Conservation (phyloP, 169 alveolate species). For the Cryptosporidium ubiquitum region DNA sequence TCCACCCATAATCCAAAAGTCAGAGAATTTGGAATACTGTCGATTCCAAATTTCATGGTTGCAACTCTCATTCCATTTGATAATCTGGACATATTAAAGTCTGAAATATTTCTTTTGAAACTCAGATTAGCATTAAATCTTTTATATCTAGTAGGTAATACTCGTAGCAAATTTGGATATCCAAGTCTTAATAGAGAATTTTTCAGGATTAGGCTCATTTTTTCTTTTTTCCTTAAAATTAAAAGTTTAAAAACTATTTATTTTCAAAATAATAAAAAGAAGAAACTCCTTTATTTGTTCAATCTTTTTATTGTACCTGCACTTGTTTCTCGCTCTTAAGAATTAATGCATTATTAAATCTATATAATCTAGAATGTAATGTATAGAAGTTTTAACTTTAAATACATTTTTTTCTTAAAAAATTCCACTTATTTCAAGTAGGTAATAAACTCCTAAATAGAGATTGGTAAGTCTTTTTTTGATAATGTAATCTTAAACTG, state of each 20-base stretch:
- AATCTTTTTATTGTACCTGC: background rate
- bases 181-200: background rate
- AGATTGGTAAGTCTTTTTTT: background rate
- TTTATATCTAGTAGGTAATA: background rate
- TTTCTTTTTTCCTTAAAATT: background rate
- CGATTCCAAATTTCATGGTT: constrained; percentile 82
- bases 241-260: background rate
- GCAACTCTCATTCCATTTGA: constrained; percentile 91
- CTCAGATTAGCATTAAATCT: background rate
- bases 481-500: background rate
- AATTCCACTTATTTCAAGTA: background rate
- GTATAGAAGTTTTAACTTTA: background rate
- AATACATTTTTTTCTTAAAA: background rate
- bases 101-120: background rate
- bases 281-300: background rate
- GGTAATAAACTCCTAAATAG: background rate
- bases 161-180: background rate
- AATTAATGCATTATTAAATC: background rate
- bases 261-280: background rate
- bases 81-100: constrained; percentile 79
- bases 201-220: background rate
- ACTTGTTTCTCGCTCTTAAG: background rate
- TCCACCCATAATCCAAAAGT: constrained; percentile 95
- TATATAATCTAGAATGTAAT: background rate
- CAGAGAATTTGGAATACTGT: constrained; percentile 78